Evolutionary conservation across 2,329 filamentous ascomycete genomes (phyloP), one percentile per base, ranked within the genome.

Genomic region (Alternaria ethzedia): DNA sequence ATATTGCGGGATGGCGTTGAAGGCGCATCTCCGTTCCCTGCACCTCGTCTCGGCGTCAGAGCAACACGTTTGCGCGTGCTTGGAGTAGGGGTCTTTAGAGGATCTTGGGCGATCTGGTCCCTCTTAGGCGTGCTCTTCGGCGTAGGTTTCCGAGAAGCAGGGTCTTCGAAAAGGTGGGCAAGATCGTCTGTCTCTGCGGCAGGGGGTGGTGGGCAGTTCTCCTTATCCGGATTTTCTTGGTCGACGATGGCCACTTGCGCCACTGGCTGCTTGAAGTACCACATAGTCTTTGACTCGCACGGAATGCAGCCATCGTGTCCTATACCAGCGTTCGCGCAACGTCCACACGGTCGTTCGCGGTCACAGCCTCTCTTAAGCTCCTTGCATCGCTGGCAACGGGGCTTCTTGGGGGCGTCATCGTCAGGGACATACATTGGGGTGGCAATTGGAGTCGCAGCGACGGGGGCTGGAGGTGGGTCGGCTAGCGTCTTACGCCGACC

Each of bases 81-180:
- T 46, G 78, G 76, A 9, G 80, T 83, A 13, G 83, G 83, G 0
- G 83, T 84, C 63, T 83, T 83, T 41, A 83, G 74, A n/a, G 83
- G 69, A 36, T 84, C 72, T 60, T 79, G 67, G 70, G 83, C 66
- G 67, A 90, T 74, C 86, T 86, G 32, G 85, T 88, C 68, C 86
- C 87, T 88, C n/a, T 85, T 86, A 2, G 87, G 82, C 78, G 60
- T 83, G 80, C 87, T 88, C n/a, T 85, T 86, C 2, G 87, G 82
- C 78, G 60, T 83, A 80, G 75, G 84, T 86, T 86, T 86, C 63
- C 84, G 84, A 64, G 84, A 87, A 5, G 84, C 89, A 80, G 83
- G 70, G 4, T 90, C 85, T 60, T 90, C 89, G 71, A 96, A 94
- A 5, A 96, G 84, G 54, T 86, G 84, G 44, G 88, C 86, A 6